phyloP scores from a whole-genome alignment of 768 basidiomycete genomes.

The Rhodocollybia butyracea region DNA sequence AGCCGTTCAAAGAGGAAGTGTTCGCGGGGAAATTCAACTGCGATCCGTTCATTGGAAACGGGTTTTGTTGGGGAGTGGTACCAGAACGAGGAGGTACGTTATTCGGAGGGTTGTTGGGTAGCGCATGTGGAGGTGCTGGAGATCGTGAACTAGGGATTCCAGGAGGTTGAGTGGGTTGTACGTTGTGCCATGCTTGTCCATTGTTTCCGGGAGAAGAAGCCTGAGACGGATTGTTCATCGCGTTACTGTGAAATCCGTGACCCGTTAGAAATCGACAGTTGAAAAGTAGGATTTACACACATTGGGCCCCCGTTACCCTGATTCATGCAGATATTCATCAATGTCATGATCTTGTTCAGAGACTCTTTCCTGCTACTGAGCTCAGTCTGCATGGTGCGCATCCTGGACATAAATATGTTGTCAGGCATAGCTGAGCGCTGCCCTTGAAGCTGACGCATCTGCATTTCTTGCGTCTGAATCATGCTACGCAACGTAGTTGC shows the following conservation, averaged over 20 bases:
- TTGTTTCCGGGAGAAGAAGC: neutral
- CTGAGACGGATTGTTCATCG: neutral
- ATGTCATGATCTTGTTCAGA: constrained; percentile 30
- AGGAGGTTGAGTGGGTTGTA: neutral
- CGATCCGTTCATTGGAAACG: constrained; percentile 1
- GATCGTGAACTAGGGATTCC: constrained; percentile 7
- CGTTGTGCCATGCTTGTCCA: constrained; percentile 1
- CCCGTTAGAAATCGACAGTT: neutral
- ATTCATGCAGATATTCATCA: constrained; percentile 22
- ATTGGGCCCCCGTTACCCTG: constrained; percentile 19
- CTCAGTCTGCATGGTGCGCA: constrained; percentile 21
- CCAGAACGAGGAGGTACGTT: constrained; percentile 34
- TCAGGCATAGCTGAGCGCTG: constrained; percentile 20
- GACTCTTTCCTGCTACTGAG: constrained; percentile 35
- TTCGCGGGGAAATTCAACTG: constrained; percentile 1
- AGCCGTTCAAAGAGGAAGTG: constrained; percentile 25
- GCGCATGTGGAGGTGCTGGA: constrained; percentile 30
- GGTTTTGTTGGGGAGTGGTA: constrained; percentile 32
- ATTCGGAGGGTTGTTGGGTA: constrained; percentile 11
- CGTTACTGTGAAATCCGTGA: neutral
- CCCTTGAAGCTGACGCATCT: constrained; percentile 16
- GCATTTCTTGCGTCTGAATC: constrained; percentile 16
- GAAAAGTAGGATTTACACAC: constrained; percentile 23
- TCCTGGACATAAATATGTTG: constrained; percentile 17
- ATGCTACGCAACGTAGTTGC: constrained; percentile 12